These are phyloP conservation scores for Synchytrium microbalum DNA, from an alignment of 371 early-diverging fungal species.

Conservation along the genomic window DNA sequence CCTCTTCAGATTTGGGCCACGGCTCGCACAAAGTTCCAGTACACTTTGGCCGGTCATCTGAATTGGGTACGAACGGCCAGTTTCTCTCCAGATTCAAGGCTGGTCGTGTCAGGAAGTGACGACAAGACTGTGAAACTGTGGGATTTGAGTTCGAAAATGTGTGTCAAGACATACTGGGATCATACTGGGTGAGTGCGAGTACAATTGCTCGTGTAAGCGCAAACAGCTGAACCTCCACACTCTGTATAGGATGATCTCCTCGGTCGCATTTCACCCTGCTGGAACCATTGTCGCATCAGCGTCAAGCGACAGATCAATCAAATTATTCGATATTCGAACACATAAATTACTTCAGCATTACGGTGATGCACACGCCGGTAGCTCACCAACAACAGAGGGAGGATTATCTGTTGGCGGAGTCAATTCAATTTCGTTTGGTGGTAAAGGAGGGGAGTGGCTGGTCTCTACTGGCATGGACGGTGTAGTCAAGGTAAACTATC, in stretches of 20 bases:
- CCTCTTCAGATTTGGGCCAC: conserved; percentile 44
- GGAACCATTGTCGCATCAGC: conserved; percentile 39
- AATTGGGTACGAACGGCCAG: conserved; percentile 46
- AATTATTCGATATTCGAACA: conserved; percentile 43
- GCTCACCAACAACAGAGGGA: background rate
- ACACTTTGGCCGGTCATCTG: conserved; percentile 41
- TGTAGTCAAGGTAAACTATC: conserved; percentile 31
- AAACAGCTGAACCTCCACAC: background rate
- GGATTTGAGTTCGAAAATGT: conserved; percentile 35
- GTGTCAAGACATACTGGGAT: conserved; percentile 43
- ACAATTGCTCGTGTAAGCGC: background rate
- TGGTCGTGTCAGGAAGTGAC: conserved; percentile 42
- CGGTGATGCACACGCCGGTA: conserved; percentile 33
- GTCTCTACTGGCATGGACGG: conserved; percentile 44
- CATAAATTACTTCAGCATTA: conserved; percentile 47
- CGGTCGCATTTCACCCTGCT: conserved; percentile 38
- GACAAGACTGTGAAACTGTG: conserved; percentile 47
- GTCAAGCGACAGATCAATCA: conserved; percentile 41
- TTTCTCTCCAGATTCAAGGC: conserved; percentile 37
- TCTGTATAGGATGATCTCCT: conserved; percentile 30
- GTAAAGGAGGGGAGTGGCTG: conserved; percentile 37
- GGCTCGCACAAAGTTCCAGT: conserved; percentile 38
- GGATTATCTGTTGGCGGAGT: conserved; percentile 25
- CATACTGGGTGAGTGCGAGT: conserved; percentile 30
- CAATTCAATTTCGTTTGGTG: conserved; percentile 41